Evolutionary conservation across 2,329 filamentous ascomycete species (phyloP).

Genomic region (Penicillium crustosum): DNA sequence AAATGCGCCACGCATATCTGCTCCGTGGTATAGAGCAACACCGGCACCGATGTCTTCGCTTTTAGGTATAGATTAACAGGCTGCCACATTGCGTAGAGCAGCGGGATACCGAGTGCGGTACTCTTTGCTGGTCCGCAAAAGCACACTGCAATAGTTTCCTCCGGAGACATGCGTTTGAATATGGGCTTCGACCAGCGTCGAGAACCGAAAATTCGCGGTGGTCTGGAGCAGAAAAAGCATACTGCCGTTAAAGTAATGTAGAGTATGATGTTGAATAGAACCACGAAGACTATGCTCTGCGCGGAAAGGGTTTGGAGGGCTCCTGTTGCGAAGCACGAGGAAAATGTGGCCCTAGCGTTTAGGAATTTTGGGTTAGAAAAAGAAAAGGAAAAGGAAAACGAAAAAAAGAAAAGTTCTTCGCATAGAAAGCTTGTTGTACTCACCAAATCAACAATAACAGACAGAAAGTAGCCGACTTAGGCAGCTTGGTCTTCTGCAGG

Average conservation of each 20-base stretch:
- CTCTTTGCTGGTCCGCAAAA: constrained; percentile 75
- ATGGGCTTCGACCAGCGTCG: constrained; percentile 22
- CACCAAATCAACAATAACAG: constrained; percentile 59
- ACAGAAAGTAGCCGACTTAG: constrained; percentile 47
- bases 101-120: constrained; percentile 66
- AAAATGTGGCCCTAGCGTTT: constrained; percentile 45
- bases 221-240: constrained; percentile 52
- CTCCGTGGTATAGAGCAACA: constrained; percentile 42
- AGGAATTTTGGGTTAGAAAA: constrained; percentile 45
- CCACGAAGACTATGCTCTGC: constrained; percentile 64
- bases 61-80: constrained; percentile 36
- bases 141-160: constrained; percentile 68
- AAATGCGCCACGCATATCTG: constrained; percentile 43
- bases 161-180: constrained; percentile 48
- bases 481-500: constrained; percentile 55
- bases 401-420: not conserved
- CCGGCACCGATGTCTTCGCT: constrained; percentile 41
- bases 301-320: constrained; percentile 60
- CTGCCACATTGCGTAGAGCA: constrained; percentile 64
- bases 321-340: constrained; percentile 58
- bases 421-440: constrained; percentile 7
- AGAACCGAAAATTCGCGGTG: constrained; percentile 28
- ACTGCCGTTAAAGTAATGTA: constrained; percentile 64
- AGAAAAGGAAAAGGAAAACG: not conserved
- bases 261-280: constrained; percentile 66